A percentile compares a stretch with the other conserved stretches of the same genome.
phyloP scores from a whole-genome alignment of 495 filamentous ascomycete genomes.

The Usnea hakonensis region DNA sequence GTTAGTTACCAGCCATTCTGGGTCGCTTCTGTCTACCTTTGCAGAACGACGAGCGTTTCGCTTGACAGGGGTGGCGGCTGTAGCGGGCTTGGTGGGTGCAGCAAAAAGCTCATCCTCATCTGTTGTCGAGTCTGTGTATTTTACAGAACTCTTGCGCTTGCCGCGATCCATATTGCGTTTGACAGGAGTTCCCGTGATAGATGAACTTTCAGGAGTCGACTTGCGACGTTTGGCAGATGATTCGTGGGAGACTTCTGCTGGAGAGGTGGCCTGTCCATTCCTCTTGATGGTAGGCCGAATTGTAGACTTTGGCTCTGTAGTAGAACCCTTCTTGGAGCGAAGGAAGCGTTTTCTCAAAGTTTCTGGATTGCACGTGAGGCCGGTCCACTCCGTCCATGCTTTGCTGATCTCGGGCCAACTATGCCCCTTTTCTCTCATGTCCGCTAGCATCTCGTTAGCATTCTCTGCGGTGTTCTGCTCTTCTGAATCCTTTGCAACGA shows the following conservation, averaged over 20 bases:
- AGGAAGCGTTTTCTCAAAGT: background rate
- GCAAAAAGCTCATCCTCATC: background rate
- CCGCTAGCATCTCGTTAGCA: background rate
- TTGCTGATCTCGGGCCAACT: background rate
- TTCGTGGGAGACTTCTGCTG: background rate
- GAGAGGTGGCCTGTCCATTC: background rate
- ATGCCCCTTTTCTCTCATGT: background rate
- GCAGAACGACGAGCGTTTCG: slow-evolving; percentile 14
- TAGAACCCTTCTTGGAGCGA: background rate
- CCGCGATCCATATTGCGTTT: slow-evolving; percentile 12
- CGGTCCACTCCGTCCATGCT: background rate
- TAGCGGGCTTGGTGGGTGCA: slow-evolving; percentile 5
- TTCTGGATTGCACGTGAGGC: background rate
- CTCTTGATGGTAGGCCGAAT: background rate
- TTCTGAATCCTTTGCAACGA: background rate
- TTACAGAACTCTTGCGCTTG: background rate
- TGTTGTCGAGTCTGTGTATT: slow-evolving; percentile 4
- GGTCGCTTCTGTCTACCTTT: slow-evolving; percentile 35
- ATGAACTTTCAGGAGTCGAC: background rate
- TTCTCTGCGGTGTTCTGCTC: background rate
- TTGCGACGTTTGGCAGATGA: background rate
- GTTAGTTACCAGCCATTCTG: slow-evolving; percentile 49
- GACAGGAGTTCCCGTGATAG: background rate
- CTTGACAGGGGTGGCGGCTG: slow-evolving; percentile 7
- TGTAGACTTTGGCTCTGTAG: background rate